Percentiles rank a stretch among this genome's conserved stretches.
These are phyloP conservation scores for Talaromyces nanjingensis DNA, from an alignment of 495 filamentous ascomycete genomes.

Conservation along the genomic window DNA sequence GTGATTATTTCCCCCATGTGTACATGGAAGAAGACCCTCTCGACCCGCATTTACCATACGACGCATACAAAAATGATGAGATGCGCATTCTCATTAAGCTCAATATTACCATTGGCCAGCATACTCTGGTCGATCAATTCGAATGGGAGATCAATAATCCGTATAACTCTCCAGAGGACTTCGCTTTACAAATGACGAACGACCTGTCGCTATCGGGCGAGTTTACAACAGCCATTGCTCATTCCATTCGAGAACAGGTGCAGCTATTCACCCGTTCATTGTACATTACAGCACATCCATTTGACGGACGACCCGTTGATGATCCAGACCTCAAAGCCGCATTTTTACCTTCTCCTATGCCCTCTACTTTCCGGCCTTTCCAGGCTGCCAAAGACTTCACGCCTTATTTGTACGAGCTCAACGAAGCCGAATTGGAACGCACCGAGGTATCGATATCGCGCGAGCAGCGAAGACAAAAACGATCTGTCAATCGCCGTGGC, in stretches of 20 bases:
- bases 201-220: conserved; percentile 92
- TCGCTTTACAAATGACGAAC: conserved; percentile 78
- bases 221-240: conserved; percentile 95
- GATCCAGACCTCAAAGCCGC: conserved; percentile 79
- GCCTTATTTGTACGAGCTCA: conserved; percentile 89
- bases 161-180: conserved; percentile 86
- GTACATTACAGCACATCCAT: conserved; percentile 87
- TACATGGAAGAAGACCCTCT: conserved; percentile 85
- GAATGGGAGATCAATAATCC: conserved; percentile 99
- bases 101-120: conserved; percentile 94
- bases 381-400: conserved; percentile 89
- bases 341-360: conserved; percentile 79
- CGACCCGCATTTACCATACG: conserved; percentile 84
- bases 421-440: conserved; percentile 80
- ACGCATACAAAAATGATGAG: conserved; percentile 95
- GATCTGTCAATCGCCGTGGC: conserved; percentile 87
- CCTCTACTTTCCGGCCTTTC: conserved; percentile 76
- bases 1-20: conserved; percentile 86
- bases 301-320: conserved; percentile 88
- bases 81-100: conserved; percentile 94
- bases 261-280: conserved; percentile 91
- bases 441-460: conserved; percentile 88
- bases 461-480: conserved; percentile 89
- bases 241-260: conserved; percentile 90
- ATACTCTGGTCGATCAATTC: conserved; percentile 93